These are phyloP conservation scores for Amauroascus verrucosus DNA, from an alignment of 2,329 filamentous ascomycete species.

Conservation along the genomic window DNA sequence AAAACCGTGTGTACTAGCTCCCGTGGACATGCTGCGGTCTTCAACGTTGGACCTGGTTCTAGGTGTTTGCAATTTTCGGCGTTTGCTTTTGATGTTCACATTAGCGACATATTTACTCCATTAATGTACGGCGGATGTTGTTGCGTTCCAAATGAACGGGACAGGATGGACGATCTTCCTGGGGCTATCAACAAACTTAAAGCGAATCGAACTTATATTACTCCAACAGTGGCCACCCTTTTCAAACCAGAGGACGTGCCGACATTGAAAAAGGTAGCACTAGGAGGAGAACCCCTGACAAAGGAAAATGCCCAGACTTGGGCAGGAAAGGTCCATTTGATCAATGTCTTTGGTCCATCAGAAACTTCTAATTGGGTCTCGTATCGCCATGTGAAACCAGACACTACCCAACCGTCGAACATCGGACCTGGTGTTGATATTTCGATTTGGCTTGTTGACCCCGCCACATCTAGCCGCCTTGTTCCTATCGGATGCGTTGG, in stretches of 20 bases:
- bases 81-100: constrained; percentile 4
- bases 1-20: too few species aligned
- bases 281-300: constrained; percentile 23
- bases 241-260: constrained; percentile 23
- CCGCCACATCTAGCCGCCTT: constrained; percentile 30
- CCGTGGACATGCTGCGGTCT: too few species aligned
- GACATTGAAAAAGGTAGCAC: constrained; percentile 29
- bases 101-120: constrained; percentile 23
- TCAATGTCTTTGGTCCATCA: constrained; percentile 28
- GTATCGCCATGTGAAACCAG: background rate
- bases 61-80: constrained; percentile 56
- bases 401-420: constrained; percentile 6
- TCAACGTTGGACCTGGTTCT: too few species aligned
- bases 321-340: constrained; percentile 24
- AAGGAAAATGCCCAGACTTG: constrained; percentile 19
- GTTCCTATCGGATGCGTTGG: constrained; percentile 11
- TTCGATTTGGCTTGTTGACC: constrained; percentile 33
- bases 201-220: constrained; percentile 48
- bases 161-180: constrained; percentile 41
- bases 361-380: constrained; percentile 4
- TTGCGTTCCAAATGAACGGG: constrained; percentile 45
- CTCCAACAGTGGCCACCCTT: constrained; percentile 47
- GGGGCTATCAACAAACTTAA: constrained; percentile 42
- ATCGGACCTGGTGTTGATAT: constrained; percentile 16
- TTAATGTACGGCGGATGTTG: constrained; percentile 49